phyloP scores from a whole-genome alignment of 2,329 filamentous ascomycete species.

The Scleromitrula shiraiana region DNA sequence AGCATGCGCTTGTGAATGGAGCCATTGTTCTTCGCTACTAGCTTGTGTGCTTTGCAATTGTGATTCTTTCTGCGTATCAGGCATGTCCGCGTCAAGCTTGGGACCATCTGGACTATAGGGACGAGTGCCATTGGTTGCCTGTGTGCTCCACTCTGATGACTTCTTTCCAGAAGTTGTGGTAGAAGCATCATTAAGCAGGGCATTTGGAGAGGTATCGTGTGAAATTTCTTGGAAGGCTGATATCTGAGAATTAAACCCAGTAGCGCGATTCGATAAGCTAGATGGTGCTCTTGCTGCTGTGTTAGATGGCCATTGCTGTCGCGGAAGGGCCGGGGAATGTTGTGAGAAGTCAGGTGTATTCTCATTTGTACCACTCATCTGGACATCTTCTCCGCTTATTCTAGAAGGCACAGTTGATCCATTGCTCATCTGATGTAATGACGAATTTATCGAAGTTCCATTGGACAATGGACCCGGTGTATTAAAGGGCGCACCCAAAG shows the following conservation, averaged over 20 bases:
- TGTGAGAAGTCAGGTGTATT: slow-evolving; percentile 32
- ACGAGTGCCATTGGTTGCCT: slow-evolving; percentile 58
- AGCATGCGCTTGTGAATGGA: slow-evolving; percentile 49
- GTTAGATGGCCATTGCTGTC: slow-evolving; percentile 29
- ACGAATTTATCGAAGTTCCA: slow-evolving; percentile 37
- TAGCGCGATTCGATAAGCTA: slow-evolving; percentile 14
- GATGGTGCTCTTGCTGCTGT: slow-evolving; percentile 37
- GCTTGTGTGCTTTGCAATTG: slow-evolving; percentile 14
- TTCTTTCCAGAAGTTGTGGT: slow-evolving; percentile 81
- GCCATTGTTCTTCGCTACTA: slow-evolving; percentile 47
- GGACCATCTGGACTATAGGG: slow-evolving; percentile 24
- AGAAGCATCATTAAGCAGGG: slow-evolving; percentile 73
- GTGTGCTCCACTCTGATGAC: slow-evolving; percentile 62
- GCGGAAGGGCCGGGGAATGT: slow-evolving; percentile 39
- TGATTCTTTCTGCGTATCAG: slow-evolving; percentile 41
- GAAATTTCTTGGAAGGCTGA: slow-evolving; percentile 53
- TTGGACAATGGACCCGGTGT: slow-evolving; percentile 51
- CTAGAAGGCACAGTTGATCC: slow-evolving; percentile 43
- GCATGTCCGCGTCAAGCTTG: slow-evolving; percentile 32
- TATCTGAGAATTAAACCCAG: slow-evolving; percentile 44
- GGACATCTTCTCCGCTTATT: slow-evolving; percentile 42
- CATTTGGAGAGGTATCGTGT: slow-evolving; percentile 49
- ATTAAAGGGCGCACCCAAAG: slow-evolving; percentile 32
- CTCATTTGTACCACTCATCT: slow-evolving; percentile 52
- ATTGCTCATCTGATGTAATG: slow-evolving; percentile 42